Evolutionary conservation across 192 early-diverging fungal species (phyloP), one percentile per base, ranked within the genome.

Genomic region (Pilobolus umbonatus): DNA sequence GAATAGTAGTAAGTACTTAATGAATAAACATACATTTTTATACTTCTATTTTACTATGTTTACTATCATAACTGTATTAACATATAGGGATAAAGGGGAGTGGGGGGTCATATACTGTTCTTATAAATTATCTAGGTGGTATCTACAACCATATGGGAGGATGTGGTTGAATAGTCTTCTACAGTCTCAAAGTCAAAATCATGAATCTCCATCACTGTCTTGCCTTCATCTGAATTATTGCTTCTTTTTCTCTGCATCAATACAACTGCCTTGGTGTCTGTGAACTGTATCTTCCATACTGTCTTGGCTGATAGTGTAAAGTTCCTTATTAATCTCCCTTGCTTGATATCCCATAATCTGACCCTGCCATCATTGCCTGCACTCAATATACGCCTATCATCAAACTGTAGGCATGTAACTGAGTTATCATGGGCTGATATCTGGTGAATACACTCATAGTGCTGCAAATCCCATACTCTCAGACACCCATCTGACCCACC

Each of bases 361-460:
- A 98, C 82, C 0, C 89, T 90, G 0, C 87, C 89, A 61, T 96
- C 96, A 22, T 89, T 89, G 0, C 80, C 80, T 22, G 95, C 96
- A 3, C 88, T 90, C n/a, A 98, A 86, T 44, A 98, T 89, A 25
- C 94, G 87, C 29, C 86, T 80, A 44, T 83, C 78, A 61, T 99
- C 96, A 68, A 94, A 92, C 69, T 98, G 94, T 63, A 99, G 87
- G 61, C 95, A 96, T 3, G 96, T 99, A 29, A 99, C 95, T 1
- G 95, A 94, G 35, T 77, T 88, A 71, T 94, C 72, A 65, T 78
- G 74, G 54, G 86, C 68, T 69, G 79, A 85, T 67, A 92, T 60
- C 69, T 85, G 55, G 69, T 88, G 66, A 57, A 78, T 35, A 77
- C 83, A 70, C 62, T 76, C 62, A 67, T 79, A 62, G 65, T 61